A percentile compares a stretch with the other conserved stretches of the same genome.
Conservation (phyloP, 2,329 filamentous ascomycete species). For the Ophiostoma triangulosporum region DNA sequence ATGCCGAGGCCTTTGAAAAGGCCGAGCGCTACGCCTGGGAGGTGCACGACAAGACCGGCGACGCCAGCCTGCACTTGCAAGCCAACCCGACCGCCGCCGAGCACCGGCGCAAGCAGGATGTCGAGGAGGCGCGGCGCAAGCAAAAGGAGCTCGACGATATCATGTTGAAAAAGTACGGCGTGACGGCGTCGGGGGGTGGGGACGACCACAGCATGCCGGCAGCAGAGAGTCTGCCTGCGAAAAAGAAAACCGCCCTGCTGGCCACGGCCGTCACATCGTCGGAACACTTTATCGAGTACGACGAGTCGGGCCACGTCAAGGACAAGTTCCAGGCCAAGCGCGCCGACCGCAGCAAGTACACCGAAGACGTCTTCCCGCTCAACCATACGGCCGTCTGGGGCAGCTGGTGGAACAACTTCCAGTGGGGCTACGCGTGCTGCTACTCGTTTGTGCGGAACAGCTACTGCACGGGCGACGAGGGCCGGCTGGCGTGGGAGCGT, state of each 20-base stretch:
- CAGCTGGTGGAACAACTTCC: constrained; percentile 92
- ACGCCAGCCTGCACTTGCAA: constrained; percentile 76
- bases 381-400: constrained; percentile 93
- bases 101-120: constrained; percentile 66
- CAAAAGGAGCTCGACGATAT: constrained; percentile 54
- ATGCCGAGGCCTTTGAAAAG: constrained; percentile 82
- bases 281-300: constrained; percentile 86
- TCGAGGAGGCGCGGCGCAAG: constrained; percentile 57
- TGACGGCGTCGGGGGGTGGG: constrained; percentile 13
- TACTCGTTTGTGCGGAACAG: constrained; percentile 91
- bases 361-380: constrained; percentile 74
- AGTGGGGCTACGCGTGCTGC: constrained; percentile 94
- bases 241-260: constrained; percentile 28
- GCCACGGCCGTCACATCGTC: constrained; percentile 62
- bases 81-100: constrained; percentile 93
- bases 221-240: background rate
- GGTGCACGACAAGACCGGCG: constrained; percentile 67
- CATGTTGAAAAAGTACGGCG: constrained; percentile 73
- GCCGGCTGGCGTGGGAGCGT: constrained; percentile 67
- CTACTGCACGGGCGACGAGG: constrained; percentile 89
- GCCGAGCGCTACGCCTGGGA: constrained; percentile 93
- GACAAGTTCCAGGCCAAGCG: constrained; percentile 64
- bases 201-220: background rate
- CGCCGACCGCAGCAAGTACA: constrained; percentile 75
- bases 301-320: constrained; percentile 79